These are phyloP conservation scores for Besnoitia besnoiti DNA, from an alignment of 169 alveolate genomes.

Conservation along the genomic window DNA sequence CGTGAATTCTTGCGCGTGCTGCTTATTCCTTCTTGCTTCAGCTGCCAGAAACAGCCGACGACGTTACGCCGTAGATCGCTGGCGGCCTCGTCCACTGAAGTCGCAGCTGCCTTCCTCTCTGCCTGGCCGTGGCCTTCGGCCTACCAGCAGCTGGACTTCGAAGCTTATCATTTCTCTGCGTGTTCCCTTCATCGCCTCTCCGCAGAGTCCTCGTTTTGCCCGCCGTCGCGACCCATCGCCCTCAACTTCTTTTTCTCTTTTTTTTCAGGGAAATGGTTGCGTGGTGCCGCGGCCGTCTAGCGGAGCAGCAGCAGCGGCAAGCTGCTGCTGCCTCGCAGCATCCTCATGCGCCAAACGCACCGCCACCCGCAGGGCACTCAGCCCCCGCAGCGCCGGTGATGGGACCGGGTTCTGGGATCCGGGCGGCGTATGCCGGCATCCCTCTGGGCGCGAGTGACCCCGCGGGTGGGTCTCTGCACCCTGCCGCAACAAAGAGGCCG, in stretches of 20 bases:
- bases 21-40: background rate
- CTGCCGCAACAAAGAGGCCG: background rate
- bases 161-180: background rate
- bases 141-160: background rate
- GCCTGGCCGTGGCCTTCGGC: background rate
- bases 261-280: constrained; percentile 3
- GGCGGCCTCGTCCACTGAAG: too few species aligned
- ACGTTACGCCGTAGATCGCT: background rate
- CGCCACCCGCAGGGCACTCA: background rate
- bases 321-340: background rate
- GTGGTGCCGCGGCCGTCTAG: background rate
- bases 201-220: too few species aligned
- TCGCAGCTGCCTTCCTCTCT: background rate
- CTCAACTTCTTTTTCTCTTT: background rate
- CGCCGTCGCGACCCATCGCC: background rate
- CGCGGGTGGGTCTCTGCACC: background rate
- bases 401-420: background rate
- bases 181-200: background rate
- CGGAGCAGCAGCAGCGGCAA: constrained; percentile 16
- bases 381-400: background rate
- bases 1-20: too few species aligned
- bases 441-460: background rate
- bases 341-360: background rate
- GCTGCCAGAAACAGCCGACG: too few species aligned
- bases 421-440: background rate